These are phyloP conservation scores for Cercospora zeae-maydis DNA, from an alignment of 2,329 filamentous ascomycete genomes.

Conservation along the genomic window DNA sequence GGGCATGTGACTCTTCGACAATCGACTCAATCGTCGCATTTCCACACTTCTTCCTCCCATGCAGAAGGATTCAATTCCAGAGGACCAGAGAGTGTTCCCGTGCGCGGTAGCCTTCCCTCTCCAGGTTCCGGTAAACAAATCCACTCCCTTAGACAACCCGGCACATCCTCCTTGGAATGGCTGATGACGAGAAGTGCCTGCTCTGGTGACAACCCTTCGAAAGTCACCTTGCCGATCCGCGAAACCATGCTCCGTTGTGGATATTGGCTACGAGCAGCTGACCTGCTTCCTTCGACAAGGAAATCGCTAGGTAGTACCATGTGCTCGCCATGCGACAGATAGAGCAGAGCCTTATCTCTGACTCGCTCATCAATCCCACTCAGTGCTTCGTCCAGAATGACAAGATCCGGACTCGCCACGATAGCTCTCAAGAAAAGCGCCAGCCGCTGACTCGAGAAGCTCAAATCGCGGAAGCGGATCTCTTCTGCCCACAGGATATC, in stretches of 20 bases:
- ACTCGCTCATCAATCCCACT: slow-evolving; percentile 54
- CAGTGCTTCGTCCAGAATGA: slow-evolving; percentile 52
- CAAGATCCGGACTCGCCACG: slow-evolving; percentile 45
- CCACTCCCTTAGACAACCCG: slow-evolving; percentile 77
- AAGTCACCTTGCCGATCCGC: slow-evolving; percentile 46
- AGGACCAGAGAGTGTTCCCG: slow-evolving; percentile 55
- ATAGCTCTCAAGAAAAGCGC: slow-evolving; percentile 67
- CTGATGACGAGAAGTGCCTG: slow-evolving; percentile 92
- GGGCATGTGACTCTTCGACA: not conserved
- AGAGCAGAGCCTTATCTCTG: slow-evolving; percentile 81
- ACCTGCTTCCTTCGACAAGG: not conserved
- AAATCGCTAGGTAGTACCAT: slow-evolving; percentile 1
- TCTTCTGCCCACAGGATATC: slow-evolving; percentile 62
- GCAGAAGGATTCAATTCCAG: slow-evolving; percentile 32
- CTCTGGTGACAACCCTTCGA: slow-evolving; percentile 61
- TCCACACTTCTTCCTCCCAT: slow-evolving; percentile 34
- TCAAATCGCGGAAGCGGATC: slow-evolving; percentile 66
- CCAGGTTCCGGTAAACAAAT: slow-evolving; percentile 78
- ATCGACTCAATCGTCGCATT: not conserved
- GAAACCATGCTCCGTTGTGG: slow-evolving; percentile 32
- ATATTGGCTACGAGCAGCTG: not conserved
- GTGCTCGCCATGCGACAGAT: slow-evolving; percentile 57
- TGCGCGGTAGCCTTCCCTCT: slow-evolving; percentile 57
- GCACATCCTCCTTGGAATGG: slow-evolving; percentile 86
- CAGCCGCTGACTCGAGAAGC: slow-evolving; percentile 79